Conservation (phyloP, 495 filamentous ascomycete species). For the Pseudevernia furfuracea region DNA sequence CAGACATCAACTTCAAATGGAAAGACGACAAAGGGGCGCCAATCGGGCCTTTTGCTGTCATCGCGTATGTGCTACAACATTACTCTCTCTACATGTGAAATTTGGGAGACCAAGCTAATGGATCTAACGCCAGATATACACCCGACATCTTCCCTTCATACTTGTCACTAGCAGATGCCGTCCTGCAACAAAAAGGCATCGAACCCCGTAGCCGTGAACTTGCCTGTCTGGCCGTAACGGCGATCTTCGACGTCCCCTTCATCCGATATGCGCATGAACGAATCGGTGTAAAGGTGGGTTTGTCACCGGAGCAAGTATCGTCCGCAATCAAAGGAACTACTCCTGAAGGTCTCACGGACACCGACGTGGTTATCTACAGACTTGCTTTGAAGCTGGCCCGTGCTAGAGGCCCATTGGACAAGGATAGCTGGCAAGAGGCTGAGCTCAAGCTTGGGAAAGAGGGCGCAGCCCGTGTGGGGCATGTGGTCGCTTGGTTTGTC, state of each 20-base stretch:
- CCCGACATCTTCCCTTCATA: slow-evolving; percentile 8
- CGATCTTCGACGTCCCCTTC: slow-evolving; percentile 9
- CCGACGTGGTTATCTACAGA: slow-evolving; percentile 1
- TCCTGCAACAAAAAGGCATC: slow-evolving; percentile 3
- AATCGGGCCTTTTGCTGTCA: slow-evolving; percentile 15
- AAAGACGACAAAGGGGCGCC: slow-evolving; percentile 16
- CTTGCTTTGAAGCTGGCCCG: slow-evolving; percentile 9
- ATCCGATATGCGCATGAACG: slow-evolving; percentile 12
- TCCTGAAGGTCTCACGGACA: not conserved
- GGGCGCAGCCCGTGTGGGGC: slow-evolving; percentile 4
- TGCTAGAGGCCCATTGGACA: slow-evolving; percentile 6
- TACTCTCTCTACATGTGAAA: too few relatives aligned
- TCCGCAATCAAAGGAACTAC: not conserved
- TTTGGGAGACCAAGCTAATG: not conserved
- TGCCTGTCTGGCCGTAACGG: slow-evolving; percentile 5
- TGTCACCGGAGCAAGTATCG: slow-evolving; percentile 8
- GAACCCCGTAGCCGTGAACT: slow-evolving; percentile 10
- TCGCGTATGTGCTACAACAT: slow-evolving; percentile 7
- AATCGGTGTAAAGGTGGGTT: slow-evolving; percentile 4
- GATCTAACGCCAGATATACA: slow-evolving; percentile 2
- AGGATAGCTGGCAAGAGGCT: slow-evolving; percentile 3
- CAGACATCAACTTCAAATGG: slow-evolving; percentile 7
- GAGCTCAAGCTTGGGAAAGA: slow-evolving; percentile 8
- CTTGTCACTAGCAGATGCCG: slow-evolving; percentile 2
- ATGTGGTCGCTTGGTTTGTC: slow-evolving; percentile 4